Evolutionary conservation across 768 basidiomycete species (phyloP).

Genomic region (Hortiboletus campestris): DNA sequence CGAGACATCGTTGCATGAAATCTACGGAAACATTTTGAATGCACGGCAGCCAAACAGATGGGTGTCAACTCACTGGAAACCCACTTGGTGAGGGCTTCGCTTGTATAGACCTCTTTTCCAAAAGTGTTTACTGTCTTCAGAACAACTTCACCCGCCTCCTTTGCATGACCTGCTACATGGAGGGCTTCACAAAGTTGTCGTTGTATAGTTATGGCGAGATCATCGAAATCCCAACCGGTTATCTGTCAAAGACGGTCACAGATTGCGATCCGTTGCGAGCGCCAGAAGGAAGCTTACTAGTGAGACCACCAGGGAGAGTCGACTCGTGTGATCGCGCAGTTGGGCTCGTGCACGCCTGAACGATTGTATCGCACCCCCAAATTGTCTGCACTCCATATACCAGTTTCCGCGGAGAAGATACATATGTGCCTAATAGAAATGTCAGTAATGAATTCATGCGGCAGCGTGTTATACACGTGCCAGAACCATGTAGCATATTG

Average conservation of each 20-base stretch:
- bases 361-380: not conserved
- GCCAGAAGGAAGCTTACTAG: not conserved
- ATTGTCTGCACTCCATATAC: not conserved
- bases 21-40: no score
- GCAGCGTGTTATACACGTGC: not conserved
- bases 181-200: constrained; percentile 3
- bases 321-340: not conserved
- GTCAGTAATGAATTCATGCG: not conserved
- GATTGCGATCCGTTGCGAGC: no score
- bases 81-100: no score
- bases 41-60: no score
- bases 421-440: not conserved
- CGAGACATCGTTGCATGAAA: no score
- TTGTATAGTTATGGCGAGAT: not conserved
- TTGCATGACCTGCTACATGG: not conserved
- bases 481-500: not conserved
- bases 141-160: not conserved
- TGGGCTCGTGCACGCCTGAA: not conserved
- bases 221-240: constrained; percentile 7
- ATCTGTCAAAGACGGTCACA: not conserved
- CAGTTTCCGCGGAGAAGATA: not conserved
- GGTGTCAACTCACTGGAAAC: no score
- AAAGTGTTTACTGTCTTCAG: not conserved
- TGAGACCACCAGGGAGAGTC: not conserved
- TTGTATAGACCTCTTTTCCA: no score